Base-by-base conservation (phyloP, 2,329 filamentous ascomycete genomes). In the Orbilia quercus region DNA sequence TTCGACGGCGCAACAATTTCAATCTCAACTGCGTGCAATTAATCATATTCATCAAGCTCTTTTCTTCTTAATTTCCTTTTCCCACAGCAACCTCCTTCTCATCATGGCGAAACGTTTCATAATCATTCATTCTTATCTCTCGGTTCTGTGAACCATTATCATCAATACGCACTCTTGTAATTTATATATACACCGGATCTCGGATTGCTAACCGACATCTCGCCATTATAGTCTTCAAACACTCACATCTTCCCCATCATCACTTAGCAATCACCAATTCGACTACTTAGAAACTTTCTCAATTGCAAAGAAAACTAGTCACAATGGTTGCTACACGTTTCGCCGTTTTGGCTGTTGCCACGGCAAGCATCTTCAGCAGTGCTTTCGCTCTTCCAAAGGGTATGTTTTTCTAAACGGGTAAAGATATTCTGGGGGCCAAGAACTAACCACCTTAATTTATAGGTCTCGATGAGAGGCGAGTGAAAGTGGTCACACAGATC, bases 311-410 rank as follows among this genome's bases (percentile, higher is more conserved):
- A 48, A 38, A 58, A 38, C 16, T 25, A 40, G 38, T 50, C 54
- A 73, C 28, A 18, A 73, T 73, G 60, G 69, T 66, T 47, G 36
- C 69, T 53, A 28, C 42, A 50, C 69, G 60, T 57, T 47, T 73
- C 54, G 45, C 53, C n/a, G 20, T 73, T 31, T 51, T 47, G 54
- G 60, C 53, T 48, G 36, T 55, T 54, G 60, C 69, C 12, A 54
- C 60, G 31, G 54, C 62, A 23, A 57, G 69, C 48, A 60, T 73
- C 54, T 22, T 73, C 34, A 48, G 34, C 18, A 38, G 55, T 50
- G 69, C 51, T 50, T 25, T 55, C 40, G 69, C 69, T 51, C 40
- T 40, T 5, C 69, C 69, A 22, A 28, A 55, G n/a, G 31, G 69
- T 73, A 60, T 34, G 69, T 72, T 36, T 62, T 11, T 34, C 36